Percentiles rank a stretch among this genome's conserved stretches.
Evolutionary conservation across 192 early-diverging fungal genomes (phyloP).

Genomic region (Podila horticola): DNA sequence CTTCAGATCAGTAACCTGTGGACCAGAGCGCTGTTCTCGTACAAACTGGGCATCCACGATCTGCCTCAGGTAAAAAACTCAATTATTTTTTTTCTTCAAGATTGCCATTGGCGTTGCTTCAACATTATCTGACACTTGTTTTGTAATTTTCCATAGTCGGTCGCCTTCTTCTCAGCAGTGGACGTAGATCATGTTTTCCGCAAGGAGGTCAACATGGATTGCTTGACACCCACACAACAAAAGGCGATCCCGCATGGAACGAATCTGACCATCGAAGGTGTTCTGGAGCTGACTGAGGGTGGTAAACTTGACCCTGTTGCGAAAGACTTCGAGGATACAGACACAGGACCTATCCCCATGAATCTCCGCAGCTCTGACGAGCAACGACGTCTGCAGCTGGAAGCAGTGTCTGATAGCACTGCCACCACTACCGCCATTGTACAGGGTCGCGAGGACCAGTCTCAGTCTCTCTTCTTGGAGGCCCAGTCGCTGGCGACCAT

Average conservation of each 20-base stretch:
- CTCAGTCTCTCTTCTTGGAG: conserved; percentile 24
- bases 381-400: conserved; percentile 1
- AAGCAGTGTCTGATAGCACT: background rate
- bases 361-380: conserved; percentile 19
- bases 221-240: conserved; percentile 86
- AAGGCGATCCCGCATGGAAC: conserved; percentile 64
- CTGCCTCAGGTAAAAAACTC: conserved; percentile 74
- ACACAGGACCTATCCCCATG: conserved; percentile 9
- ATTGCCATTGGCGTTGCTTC: no score
- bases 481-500: conserved; percentile 31
- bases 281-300: conserved; percentile 36
- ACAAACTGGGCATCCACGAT: conserved; percentile 84
- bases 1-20: conserved; percentile 94
- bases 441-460: background rate
- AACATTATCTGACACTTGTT: no score
- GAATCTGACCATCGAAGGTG: conserved; percentile 57
- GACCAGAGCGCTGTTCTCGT: conserved; percentile 90
- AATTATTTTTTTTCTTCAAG: conserved; percentile 4
- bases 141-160: conserved; percentile 56
- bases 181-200: conserved; percentile 93
- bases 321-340: conserved; percentile 21
- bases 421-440: background rate
- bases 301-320: conserved; percentile 9
- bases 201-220: conserved; percentile 90
- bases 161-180: conserved; percentile 95